Evolutionary conservation across 1,284 basidiomycete genomes (phyloP).

Genomic region (Chondrostereum purpureum): DNA sequence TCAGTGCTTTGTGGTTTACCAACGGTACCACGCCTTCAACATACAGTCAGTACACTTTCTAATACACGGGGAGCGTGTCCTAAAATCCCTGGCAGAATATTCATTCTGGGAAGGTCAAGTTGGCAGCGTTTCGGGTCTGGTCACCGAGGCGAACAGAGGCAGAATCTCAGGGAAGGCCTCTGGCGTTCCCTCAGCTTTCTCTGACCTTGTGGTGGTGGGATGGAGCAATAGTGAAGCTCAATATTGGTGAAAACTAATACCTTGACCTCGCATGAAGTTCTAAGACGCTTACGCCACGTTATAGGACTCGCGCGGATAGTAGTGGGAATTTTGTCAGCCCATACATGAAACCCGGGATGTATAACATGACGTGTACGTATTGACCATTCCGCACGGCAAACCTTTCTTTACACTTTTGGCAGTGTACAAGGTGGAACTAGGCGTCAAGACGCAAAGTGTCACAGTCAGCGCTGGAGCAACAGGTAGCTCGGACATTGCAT

Average conservation of each 20-base stretch:
- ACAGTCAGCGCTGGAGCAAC: conserved; percentile 17
- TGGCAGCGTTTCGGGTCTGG: no score
- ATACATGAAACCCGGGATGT: conserved; percentile 37
- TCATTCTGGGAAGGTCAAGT: no score
- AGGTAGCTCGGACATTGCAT: neutral
- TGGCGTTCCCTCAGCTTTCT: conserved; percentile 23
- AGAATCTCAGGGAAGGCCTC: conserved; percentile 29
- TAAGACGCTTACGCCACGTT: no score
- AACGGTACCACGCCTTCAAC: conserved; percentile 22
- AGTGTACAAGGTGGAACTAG: conserved; percentile 34
- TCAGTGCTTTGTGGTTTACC: conserved; percentile 27
- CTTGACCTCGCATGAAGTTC: no score
- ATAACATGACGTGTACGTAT: conserved; percentile 30
- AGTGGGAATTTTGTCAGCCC: conserved; percentile 28
- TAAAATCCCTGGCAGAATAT: no score
- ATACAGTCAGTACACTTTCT: no score
- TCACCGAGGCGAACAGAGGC: no score
- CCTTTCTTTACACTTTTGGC: no score
- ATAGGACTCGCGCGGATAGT: conserved; percentile 25
- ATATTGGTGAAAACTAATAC: conserved; percentile 30
- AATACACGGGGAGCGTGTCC: no score
- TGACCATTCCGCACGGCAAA: no score
- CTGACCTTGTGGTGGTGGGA: conserved; percentile 20
- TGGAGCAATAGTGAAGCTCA: conserved; percentile 28
- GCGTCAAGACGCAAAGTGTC: conserved; percentile 26